phyloP scores from a whole-genome alignment of 73 alveolate species.

The Blepharisma stoltei region DNA sequence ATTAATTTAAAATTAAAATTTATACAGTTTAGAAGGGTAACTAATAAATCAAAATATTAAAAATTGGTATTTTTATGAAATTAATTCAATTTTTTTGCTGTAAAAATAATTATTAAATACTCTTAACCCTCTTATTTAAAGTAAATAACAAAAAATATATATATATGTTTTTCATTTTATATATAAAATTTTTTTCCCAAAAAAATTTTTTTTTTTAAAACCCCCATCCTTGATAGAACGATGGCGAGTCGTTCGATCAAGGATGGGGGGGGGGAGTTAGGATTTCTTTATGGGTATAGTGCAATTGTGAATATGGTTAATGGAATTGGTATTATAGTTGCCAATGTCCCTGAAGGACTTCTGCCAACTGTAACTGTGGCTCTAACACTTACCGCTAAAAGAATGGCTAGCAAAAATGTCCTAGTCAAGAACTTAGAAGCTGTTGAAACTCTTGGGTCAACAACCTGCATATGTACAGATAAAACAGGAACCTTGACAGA shows the following conservation, averaged over 20 bases:
- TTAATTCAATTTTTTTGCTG: no score
- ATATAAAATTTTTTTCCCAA: no score
- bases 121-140: no score
- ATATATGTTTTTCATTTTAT: no score
- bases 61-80: no score
- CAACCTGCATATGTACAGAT: constrained; percentile 96
- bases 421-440: constrained; percentile 92
- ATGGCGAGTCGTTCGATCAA: no score
- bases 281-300: constrained; percentile 72
- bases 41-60: no score
- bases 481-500: constrained; percentile 97
- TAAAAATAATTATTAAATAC: no score
- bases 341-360: constrained; percentile 97
- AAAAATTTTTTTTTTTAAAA: constrained; percentile 51
- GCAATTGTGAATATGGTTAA: constrained; percentile 76
- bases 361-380: constrained; percentile 89
- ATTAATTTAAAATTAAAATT: no score
- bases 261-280: no score
- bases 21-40: no score
- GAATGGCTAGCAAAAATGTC: constrained; percentile 81
- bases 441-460: constrained; percentile 95
- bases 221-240: constrained; percentile 34
- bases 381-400: constrained; percentile 91
- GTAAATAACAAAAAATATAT: no score
- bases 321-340: constrained; percentile 94